phyloP scores from a whole-genome alignment of 148 eudicot species.

The Vaccinium myrtillus region DNA sequence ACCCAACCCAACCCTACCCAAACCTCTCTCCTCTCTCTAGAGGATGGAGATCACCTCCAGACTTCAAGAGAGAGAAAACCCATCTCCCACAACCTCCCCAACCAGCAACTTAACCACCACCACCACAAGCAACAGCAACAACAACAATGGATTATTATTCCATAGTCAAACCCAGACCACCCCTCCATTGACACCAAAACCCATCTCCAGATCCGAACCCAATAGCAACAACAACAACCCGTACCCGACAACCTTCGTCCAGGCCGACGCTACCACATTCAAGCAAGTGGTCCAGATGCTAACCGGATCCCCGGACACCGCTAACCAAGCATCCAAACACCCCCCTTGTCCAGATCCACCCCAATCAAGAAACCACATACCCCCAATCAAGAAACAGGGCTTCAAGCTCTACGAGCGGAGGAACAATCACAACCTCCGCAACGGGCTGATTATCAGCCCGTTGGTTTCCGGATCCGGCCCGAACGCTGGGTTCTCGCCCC shows the following conservation, averaged over 20 bases:
- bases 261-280: constrained; percentile 74
- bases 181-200: constrained; percentile 28
- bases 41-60: constrained; percentile 59
- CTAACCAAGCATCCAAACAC: constrained; percentile 18
- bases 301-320: constrained; percentile 62
- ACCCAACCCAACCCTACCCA: constrained; percentile 20
- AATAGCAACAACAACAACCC: constrained; percentile 37
- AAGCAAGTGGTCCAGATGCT: constrained; percentile 94
- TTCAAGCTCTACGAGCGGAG: constrained; percentile 83
- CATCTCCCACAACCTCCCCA: constrained; percentile 41
- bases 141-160: constrained; percentile 4
- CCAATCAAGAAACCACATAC: constrained; percentile 31
- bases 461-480: constrained; percentile 17
- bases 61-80: constrained; percentile 43
- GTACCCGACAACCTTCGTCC: constrained; percentile 89
- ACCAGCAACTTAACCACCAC: constrained; percentile 21
- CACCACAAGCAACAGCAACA: background rate
- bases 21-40: constrained; percentile 16
- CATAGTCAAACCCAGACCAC: background rate
- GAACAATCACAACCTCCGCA: constrained; percentile 55
- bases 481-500: constrained; percentile 39
- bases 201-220: constrained; percentile 66
- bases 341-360: constrained; percentile 14
- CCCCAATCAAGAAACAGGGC: constrained; percentile 62
- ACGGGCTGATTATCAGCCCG: constrained; percentile 63